phyloP scores from a whole-genome alignment of 495 filamentous ascomycete species.

The Penicillium angulare region DNA sequence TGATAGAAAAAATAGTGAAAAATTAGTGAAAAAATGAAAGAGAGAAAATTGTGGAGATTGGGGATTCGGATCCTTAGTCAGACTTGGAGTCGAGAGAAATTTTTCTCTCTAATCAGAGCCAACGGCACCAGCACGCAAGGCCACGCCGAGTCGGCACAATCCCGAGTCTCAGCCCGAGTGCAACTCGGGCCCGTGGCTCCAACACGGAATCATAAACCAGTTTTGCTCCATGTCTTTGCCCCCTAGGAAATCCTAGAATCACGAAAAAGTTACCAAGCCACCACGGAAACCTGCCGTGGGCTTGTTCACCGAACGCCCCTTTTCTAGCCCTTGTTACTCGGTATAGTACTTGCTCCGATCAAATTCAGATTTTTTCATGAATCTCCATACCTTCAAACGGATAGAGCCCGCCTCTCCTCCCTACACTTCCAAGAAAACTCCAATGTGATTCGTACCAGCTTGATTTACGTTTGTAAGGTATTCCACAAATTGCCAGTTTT shows the following conservation, averaged over 20 bases:
- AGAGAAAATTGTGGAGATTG: constrained; percentile 1
- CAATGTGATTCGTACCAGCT: background rate
- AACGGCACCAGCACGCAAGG: constrained; percentile 12
- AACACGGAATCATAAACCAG: constrained; percentile 1
- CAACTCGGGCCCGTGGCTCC: constrained; percentile 17
- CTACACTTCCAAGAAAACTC: background rate
- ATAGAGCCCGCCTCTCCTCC: background rate
- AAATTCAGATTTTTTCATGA: constrained; percentile 11
- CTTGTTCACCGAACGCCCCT: constrained; percentile 13
- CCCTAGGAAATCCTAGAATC: background rate
- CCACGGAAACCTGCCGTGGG: constrained; percentile 13
- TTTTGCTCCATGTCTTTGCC: no score
- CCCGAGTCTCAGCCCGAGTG: constrained; percentile 17
- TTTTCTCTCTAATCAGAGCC: constrained; percentile 2
- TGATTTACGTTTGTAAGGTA: no score
- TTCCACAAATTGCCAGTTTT: background rate
- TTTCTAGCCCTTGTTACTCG: constrained; percentile 10
- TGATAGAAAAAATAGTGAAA: background rate
- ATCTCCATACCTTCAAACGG: background rate
- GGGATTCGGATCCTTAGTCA: background rate
- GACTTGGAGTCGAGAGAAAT: background rate
- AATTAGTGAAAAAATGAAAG: background rate
- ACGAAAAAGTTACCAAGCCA: background rate
- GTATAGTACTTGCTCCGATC: constrained; percentile 20
- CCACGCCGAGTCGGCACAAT: constrained; percentile 27